Conservation (phyloP, 83 land plant species). For the Larix sibirica region DNA sequence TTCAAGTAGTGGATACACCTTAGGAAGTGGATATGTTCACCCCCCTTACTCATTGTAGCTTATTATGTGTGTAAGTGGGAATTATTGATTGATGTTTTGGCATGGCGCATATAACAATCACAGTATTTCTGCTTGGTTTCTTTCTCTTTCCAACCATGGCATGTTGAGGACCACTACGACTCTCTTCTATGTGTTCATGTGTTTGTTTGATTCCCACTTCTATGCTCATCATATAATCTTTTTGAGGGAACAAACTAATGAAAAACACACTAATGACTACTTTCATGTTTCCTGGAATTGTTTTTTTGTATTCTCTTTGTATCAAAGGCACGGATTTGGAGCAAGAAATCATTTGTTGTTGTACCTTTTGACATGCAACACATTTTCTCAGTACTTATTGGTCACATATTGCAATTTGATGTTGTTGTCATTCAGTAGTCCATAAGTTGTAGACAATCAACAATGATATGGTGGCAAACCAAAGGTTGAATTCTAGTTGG, state of each 20-base stretch:
- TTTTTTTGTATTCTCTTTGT: constrained; percentile 67
- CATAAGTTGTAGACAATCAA: too few species aligned
- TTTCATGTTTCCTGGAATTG: constrained; percentile 77
- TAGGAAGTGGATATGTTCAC: too few species aligned
- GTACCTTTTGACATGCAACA: constrained; percentile 83
- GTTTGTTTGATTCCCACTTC: constrained; percentile 77
- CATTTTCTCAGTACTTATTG: constrained; percentile 67
- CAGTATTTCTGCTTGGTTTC: constrained; percentile 80
- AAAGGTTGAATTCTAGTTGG: too few species aligned
- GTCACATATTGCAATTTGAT: constrained; percentile 75
- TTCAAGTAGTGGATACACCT: too few species aligned
- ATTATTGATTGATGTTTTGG: constrained; percentile 79
- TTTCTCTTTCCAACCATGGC: constrained; percentile 83
- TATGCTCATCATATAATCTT: constrained; percentile 74
- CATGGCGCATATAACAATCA: constrained; percentile 88
- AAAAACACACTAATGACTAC: constrained; percentile 77
- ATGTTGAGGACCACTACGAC: constrained; percentile 90
- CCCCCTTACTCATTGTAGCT: constrained; percentile 59
- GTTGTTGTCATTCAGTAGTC: constrained; percentile 71
- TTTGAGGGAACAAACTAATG: constrained; percentile 86
- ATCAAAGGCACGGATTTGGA: constrained; percentile 81
- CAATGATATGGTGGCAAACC: too few species aligned
- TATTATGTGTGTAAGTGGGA: constrained; percentile 82
- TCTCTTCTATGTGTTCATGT: constrained; percentile 93
- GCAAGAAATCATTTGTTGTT: constrained; percentile 80